Conservation (phyloP, 2,329 filamentous ascomycete genomes). For the Clarireedia paspali region DNA sequence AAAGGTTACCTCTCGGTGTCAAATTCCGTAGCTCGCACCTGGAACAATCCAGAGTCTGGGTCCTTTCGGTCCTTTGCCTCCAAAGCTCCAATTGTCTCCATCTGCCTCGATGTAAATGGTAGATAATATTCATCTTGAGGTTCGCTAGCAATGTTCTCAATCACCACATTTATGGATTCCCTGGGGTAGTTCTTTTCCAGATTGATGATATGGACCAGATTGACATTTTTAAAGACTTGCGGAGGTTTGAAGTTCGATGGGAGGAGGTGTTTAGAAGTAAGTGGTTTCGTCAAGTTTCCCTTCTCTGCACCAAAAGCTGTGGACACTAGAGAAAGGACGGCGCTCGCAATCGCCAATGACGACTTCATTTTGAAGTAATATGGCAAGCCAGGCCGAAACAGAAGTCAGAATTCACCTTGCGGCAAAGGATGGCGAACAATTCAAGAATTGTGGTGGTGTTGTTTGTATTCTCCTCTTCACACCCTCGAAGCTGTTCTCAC, state of each 20-base stretch:
- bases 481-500: not conserved
- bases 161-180: conserved; percentile 87
- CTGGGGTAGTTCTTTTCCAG: conserved; percentile 87
- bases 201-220: conserved; percentile 83
- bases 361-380: conserved; percentile 26
- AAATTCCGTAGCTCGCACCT: conserved; percentile 59
- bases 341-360: conserved; percentile 41
- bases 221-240: conserved; percentile 88
- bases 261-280: conserved; percentile 50
- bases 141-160: conserved; percentile 76
- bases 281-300: conserved; percentile 27
- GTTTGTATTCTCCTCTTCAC: not conserved
- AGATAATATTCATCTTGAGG: conserved; percentile 88
- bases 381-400: not conserved
- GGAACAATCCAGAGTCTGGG: conserved; percentile 56
- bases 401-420: not conserved
- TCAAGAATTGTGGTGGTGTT: not conserved
- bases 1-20: conserved; percentile 46
- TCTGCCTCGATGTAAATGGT: conserved; percentile 70
- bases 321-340: conserved; percentile 45
- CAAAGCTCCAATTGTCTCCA: conserved; percentile 72
- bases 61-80: conserved; percentile 93
- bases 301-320: conserved; percentile 24
- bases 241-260: conserved; percentile 71
- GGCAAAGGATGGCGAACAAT: not conserved